Conservation (phyloP, 441 rosid species). For the Jatropha podagrica region DNA sequence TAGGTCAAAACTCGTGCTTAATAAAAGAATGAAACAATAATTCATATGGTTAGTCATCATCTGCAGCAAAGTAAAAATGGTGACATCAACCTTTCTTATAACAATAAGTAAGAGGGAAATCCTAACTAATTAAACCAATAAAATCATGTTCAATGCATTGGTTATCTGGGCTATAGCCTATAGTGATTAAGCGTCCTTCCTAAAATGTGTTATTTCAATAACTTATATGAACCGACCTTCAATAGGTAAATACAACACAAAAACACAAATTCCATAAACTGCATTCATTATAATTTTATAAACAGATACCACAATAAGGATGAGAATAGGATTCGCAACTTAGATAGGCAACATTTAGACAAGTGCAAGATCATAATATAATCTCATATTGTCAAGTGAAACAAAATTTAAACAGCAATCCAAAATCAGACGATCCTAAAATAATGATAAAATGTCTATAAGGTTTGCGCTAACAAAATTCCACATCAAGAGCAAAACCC, state of each 20-base stretch:
- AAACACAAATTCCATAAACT: neutral
- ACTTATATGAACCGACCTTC: too few species aligned
- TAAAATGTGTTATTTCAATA: too few species aligned
- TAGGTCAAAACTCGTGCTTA: too few species aligned
- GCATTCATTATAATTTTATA: neutral
- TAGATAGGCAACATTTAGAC: neutral
- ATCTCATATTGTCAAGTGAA: neutral
- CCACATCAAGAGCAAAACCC: neutral
- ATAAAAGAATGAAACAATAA: too few species aligned
- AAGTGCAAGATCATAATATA: neutral
- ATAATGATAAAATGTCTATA: neutral
- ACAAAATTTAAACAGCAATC: neutral
- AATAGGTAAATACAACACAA: neutral
- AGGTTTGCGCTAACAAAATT: constrained; percentile 13
- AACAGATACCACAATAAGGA: neutral
- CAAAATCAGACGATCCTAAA: constrained; percentile 5
- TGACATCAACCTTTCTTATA: too few species aligned
- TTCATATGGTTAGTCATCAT: too few species aligned
- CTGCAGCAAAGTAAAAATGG: too few species aligned
- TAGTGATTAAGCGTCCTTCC: too few species aligned
- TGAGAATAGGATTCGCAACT: neutral
- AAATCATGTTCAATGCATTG: too few species aligned
- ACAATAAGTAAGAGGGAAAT: too few species aligned
- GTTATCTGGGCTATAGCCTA: too few species aligned
- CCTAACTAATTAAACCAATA: too few species aligned